Conservation (phyloP, 2,329 filamentous ascomycete genomes). For the Ophiosphaerella herpotricha region DNA sequence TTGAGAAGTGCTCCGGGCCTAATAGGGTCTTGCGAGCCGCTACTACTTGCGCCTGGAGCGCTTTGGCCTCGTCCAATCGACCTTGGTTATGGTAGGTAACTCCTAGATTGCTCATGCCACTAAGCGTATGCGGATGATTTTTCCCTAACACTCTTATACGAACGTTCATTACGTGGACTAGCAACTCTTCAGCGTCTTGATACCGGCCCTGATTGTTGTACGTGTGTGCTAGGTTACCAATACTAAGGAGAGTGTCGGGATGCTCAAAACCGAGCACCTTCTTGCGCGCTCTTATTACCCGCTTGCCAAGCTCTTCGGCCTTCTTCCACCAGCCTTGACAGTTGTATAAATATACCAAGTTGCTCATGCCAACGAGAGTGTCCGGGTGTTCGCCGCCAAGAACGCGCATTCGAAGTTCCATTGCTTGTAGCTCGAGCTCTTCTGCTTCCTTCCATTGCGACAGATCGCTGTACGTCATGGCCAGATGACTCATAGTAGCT, state of each 20-base stretch:
- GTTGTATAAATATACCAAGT: neutral
- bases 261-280: neutral
- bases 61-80: neutral
- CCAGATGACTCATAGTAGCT: neutral
- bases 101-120: neutral
- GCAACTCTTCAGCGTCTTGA: neutral
- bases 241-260: neutral
- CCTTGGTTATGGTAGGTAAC: slow-evolving; percentile 1
- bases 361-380: neutral
- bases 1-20: too few relatives aligned
- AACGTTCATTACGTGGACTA: neutral
- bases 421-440: neutral
- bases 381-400: neutral
- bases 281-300: neutral
- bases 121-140: neutral
- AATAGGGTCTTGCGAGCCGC: too few relatives aligned
- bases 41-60: too few relatives aligned
- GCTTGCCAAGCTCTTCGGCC: neutral
- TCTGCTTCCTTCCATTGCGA: slow-evolving; percentile 3
- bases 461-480: neutral
- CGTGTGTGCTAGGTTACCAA: neutral
- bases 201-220: neutral
- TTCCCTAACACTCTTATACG: neutral
- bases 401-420: neutral
- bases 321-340: neutral